Evolutionary conservation across 2,329 filamentous ascomycete genomes (phyloP).

Genomic region (Colletotrichum cordylinicola): DNA sequence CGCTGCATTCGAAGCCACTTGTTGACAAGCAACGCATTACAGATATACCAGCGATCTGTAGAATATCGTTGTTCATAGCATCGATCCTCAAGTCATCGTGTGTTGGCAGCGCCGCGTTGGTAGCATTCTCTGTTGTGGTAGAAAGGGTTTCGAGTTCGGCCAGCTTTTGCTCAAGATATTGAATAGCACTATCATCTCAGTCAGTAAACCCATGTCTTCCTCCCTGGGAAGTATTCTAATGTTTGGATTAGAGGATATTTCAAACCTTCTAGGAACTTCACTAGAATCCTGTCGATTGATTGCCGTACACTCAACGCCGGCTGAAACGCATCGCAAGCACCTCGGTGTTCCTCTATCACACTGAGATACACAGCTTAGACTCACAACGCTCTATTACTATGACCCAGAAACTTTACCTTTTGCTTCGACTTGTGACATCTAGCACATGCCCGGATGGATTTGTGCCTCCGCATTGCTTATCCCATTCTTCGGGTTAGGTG

Average conservation of each 20-base stretch:
- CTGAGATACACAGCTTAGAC: background rate
- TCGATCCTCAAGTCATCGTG: background rate
- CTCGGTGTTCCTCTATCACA: background rate
- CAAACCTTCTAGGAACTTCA: background rate
- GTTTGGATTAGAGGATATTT: background rate
- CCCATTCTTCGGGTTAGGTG: background rate
- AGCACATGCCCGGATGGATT: background rate
- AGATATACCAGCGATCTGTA: background rate
- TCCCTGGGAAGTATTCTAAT: background rate
- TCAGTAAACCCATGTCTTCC: background rate
- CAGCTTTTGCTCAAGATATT: background rate
- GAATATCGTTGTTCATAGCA: background rate
- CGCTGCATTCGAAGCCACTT: background rate
- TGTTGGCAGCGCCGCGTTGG: background rate
- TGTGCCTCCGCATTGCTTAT: background rate
- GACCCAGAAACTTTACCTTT: background rate
- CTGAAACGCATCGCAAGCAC: background rate
- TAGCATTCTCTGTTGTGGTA: background rate
- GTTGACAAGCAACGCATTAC: background rate
- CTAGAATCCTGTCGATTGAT: background rate
- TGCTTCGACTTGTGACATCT: background rate
- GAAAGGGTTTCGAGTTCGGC: background rate
- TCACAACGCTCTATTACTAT: background rate
- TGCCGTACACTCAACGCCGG: background rate
- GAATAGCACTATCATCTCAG: background rate